Conservation (phyloP, 257 asterid genomes). For the Parsonsia alboflavescens region DNA sequence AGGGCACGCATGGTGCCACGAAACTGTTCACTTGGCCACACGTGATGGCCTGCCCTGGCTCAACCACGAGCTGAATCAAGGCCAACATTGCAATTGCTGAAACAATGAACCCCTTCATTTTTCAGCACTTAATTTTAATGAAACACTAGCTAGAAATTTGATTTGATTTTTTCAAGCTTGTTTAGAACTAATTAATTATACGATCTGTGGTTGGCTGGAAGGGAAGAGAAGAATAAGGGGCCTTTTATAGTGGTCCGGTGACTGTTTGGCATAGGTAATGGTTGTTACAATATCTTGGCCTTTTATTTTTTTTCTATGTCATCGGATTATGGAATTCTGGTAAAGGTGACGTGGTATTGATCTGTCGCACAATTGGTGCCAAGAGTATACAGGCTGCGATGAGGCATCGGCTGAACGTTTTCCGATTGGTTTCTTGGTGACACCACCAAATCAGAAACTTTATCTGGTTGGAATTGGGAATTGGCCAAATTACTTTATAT, state of each 20-base stretch:
- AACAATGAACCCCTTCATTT: conserved; percentile 24
- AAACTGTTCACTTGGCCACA: conserved; percentile 36
- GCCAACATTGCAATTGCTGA: conserved; percentile 24
- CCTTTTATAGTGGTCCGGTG: not conserved
- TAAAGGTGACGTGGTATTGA: not conserved
- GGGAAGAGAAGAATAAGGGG: not conserved
- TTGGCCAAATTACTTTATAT: too few species aligned
- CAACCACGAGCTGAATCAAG: conserved; percentile 9
- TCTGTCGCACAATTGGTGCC: not conserved
- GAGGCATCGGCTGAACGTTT: not conserved
- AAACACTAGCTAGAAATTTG: not conserved
- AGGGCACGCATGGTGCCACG: conserved; percentile 30
- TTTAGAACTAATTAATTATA: too few species aligned
- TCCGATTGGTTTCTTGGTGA: not conserved
- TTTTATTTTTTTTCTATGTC: not conserved
- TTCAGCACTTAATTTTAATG: not conserved
- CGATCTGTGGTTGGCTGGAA: not conserved
- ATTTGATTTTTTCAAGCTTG: too few species aligned
- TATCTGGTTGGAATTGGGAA: not conserved
- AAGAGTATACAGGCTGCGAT: not conserved
- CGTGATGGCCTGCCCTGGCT: conserved; percentile 25
- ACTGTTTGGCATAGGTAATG: conserved; percentile 1
- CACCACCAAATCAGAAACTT: not conserved
- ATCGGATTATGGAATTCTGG: not conserved
- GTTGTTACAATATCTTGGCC: not conserved